A percentile compares a stretch with the other conserved stretches of the same genome.
phyloP scores from a whole-genome alignment of 2,329 filamentous ascomycete genomes.

The Botryotinia convoluta region DNA sequence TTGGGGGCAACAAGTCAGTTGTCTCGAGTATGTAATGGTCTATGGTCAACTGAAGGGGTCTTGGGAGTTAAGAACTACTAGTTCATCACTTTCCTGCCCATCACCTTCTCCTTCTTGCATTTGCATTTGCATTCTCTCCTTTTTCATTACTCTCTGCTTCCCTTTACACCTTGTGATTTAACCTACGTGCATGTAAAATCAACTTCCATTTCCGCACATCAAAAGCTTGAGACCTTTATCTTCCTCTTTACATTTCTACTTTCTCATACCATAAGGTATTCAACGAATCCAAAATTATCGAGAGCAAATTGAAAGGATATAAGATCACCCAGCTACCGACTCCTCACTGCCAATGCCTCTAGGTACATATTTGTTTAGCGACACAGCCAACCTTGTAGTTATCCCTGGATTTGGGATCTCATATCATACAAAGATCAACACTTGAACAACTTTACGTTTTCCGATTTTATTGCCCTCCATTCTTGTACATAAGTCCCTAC shows the following conservation, averaged over 20 bases:
- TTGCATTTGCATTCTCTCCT: neutral
- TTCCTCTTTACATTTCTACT: neutral
- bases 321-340: neutral
- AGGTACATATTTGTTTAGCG: neutral
- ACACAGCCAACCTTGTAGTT: neutral
- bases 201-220: neutral
- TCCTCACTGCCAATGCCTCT: neutral
- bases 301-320: neutral
- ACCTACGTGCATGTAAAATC: rapidly evolving
- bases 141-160: neutral
- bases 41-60: no score
- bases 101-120: neutral
- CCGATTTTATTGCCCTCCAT: neutral
- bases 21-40: neutral
- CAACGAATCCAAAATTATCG: neutral
- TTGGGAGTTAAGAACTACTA: rapidly evolving
- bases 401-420: neutral
- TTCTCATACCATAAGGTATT: neutral
- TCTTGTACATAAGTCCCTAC: neutral
- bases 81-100: no score
- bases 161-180: neutral
- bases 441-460: neutral
- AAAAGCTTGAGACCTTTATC: neutral
- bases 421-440: neutral
- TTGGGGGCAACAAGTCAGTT: neutral